These are phyloP conservation scores for Rutstroemia sydowiana DNA, from an alignment of 2,329 filamentous ascomycete species.

Conservation along the genomic window DNA sequence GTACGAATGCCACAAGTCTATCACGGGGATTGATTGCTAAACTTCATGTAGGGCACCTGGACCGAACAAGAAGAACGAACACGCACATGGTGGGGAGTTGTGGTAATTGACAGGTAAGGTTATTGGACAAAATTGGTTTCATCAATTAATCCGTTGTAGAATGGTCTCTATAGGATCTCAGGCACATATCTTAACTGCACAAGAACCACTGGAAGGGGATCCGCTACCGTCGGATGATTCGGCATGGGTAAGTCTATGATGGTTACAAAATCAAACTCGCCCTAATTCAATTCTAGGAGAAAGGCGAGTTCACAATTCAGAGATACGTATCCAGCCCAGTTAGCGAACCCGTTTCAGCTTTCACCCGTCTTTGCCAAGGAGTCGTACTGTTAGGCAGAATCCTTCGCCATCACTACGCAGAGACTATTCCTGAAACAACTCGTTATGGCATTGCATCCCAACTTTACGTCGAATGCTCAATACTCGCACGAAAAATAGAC, in stretches of 20 bases:
- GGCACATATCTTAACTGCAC: constrained; percentile 23
- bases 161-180: constrained; percentile 27
- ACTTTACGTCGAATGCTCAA: constrained; percentile 23
- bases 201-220: constrained; percentile 24
- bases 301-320: constrained; percentile 31
- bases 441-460: constrained; percentile 21
- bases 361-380: constrained; percentile 42
- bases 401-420: constrained; percentile 28
- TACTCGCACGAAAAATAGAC: constrained; percentile 20
- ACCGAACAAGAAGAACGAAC: constrained; percentile 40
- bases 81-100: constrained; percentile 42
- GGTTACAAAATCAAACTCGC: too few species aligned
- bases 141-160: constrained; percentile 17
- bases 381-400: constrained; percentile 31
- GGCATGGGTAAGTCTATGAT: constrained; percentile 32
- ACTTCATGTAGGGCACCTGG: constrained; percentile 34
- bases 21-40: background rate
- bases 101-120: constrained; percentile 37
- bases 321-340: constrained; percentile 32
- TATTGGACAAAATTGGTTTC: background rate
- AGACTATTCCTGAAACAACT: constrained; percentile 16
- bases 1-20: constrained; percentile 20
- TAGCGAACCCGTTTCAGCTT: constrained; percentile 40
- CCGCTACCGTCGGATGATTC: constrained; percentile 29
- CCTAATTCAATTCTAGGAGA: constrained; percentile 26